A percentile compares a stretch with the other conserved stretches of the same genome.
phyloP scores from a whole-genome alignment of 2,329 filamentous ascomycete species.

The Penicillium brevicompactum region DNA sequence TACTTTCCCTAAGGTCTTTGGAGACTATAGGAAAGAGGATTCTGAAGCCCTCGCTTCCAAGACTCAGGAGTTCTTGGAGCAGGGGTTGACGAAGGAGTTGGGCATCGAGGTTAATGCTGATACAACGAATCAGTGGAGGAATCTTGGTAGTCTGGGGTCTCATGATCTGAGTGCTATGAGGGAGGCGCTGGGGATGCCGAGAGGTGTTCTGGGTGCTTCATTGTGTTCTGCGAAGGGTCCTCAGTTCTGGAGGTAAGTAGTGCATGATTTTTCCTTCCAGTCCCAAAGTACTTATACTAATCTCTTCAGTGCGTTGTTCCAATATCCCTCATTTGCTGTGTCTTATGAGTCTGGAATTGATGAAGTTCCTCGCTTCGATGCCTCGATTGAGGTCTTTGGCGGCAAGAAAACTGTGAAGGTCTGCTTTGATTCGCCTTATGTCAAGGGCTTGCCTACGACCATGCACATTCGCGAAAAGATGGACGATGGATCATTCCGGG shows the following conservation, averaged over 20 bases:
- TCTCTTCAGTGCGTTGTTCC: slow-evolving; percentile 31
- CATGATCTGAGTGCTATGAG: slow-evolving; percentile 59
- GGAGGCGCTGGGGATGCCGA: slow-evolving; percentile 54
- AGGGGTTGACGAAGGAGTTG: slow-evolving; percentile 36
- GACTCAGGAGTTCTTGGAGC: slow-evolving; percentile 28
- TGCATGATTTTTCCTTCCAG: background rate
- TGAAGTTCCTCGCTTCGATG: slow-evolving; percentile 46
- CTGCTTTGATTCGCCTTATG: slow-evolving; percentile 59
- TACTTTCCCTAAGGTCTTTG: slow-evolving; percentile 41
- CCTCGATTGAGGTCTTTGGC: slow-evolving; percentile 49
- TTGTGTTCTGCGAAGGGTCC: slow-evolving; percentile 31
- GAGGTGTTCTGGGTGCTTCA: slow-evolving; percentile 42
- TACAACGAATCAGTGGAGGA: slow-evolving; percentile 36
- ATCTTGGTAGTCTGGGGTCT: slow-evolving; percentile 52
- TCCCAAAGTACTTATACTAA: background rate
- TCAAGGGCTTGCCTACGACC: slow-evolving; percentile 60
- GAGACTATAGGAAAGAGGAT: slow-evolving; percentile 41
- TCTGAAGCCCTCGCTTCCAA: slow-evolving; percentile 21
- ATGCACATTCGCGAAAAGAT: slow-evolving; percentile 51
- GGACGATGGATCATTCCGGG: slow-evolving; percentile 39
- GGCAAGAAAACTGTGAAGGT: slow-evolving; percentile 56
- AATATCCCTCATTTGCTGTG: slow-evolving; percentile 50
- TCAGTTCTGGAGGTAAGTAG: slow-evolving; percentile 35
- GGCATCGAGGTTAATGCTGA: slow-evolving; percentile 31
- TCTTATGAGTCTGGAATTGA: slow-evolving; percentile 61